These are phyloP conservation scores for Hymenoscyphus fraxineus DNA, from an alignment of 2,329 filamentous ascomycete species.

Conservation along the genomic window DNA sequence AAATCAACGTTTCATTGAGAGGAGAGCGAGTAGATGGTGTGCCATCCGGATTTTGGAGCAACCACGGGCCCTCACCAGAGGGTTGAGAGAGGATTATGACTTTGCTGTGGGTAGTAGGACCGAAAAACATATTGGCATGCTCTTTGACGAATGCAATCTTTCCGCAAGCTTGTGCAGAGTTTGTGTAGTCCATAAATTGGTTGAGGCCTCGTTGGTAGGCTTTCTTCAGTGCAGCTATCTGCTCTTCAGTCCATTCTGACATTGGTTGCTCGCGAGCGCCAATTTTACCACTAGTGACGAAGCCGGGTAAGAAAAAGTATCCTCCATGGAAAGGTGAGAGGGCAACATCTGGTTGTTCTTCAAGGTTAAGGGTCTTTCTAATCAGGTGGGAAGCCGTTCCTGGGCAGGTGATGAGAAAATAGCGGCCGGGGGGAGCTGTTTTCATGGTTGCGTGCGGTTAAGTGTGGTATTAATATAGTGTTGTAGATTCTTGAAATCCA, in stretches of 20 bases:
- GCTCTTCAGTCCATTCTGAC: conserved; percentile 31
- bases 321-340: conserved; percentile 6
- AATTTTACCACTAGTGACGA: not conserved
- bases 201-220: conserved; percentile 32
- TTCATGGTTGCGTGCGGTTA: not conserved
- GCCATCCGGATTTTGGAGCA: conserved; percentile 2
- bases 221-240: conserved; percentile 25
- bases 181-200: conserved; percentile 28
- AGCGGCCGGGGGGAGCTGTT: conserved; percentile 3
- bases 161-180: conserved; percentile 24
- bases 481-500: not conserved
- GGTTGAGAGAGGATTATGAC: conserved; percentile 14
- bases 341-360: conserved; percentile 25
- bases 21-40: not conserved
- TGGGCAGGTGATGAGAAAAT: not conserved
- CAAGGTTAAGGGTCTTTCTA: conserved; percentile 29
- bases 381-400: conserved; percentile 14
- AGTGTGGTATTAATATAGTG: not conserved
- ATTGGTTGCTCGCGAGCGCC: conserved; percentile 18
- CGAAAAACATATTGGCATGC: conserved; percentile 33
- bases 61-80: conserved; percentile 4
- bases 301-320: conserved; percentile 9
- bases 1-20: conserved; percentile 33
- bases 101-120: conserved; percentile 23
- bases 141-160: conserved; percentile 38